A percentile compares a stretch with the other conserved stretches of the same genome.
These are phyloP conservation scores for Chalaropsis thielavioides DNA, from an alignment of 2,329 filamentous ascomycete genomes.

Conservation along the genomic window DNA sequence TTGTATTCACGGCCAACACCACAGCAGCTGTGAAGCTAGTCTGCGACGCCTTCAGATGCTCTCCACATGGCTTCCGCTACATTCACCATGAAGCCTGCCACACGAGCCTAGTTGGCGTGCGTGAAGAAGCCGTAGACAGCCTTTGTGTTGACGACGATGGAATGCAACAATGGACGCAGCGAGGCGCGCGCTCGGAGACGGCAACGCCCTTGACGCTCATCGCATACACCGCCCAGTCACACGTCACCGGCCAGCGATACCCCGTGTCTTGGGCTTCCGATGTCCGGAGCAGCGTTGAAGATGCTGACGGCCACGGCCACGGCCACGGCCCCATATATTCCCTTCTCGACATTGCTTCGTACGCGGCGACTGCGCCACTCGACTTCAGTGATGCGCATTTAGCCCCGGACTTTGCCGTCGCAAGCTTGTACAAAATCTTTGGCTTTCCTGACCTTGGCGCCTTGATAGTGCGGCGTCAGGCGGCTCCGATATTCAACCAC, in stretches of 20 bases:
- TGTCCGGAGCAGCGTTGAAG: slow-evolving; percentile 23
- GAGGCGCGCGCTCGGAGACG: slow-evolving; percentile 21
- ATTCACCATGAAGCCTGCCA: slow-evolving; percentile 47
- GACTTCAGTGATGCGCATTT: slow-evolving; percentile 35
- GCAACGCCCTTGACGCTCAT: slow-evolving; percentile 29
- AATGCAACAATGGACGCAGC: slow-evolving; percentile 31
- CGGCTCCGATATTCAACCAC: slow-evolving; percentile 39
- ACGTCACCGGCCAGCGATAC: slow-evolving; percentile 51
- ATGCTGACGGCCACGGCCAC: slow-evolving; percentile 9
- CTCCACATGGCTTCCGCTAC: slow-evolving; percentile 39
- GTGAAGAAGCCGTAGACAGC: slow-evolving; percentile 39
- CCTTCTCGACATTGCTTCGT: slow-evolving; percentile 47
- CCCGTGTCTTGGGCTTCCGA: slow-evolving; percentile 40
- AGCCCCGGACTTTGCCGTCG: slow-evolving; percentile 45
- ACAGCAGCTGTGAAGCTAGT: slow-evolving; percentile 50
- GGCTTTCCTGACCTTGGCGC: slow-evolving; percentile 51
- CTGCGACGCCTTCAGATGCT: slow-evolving; percentile 40
- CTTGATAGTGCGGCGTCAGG: slow-evolving; percentile 40
- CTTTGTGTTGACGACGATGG: slow-evolving; percentile 47
- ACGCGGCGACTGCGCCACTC: slow-evolving; percentile 47
- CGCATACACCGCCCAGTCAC: slow-evolving; percentile 55
- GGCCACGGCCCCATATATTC: slow-evolving; percentile 28
- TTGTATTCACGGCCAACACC: slow-evolving; percentile 48
- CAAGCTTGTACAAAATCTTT: slow-evolving; percentile 54
- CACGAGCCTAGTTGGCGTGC: slow-evolving; percentile 52